Conservation (phyloP, 371 early-diverging fungal species). For the Thermomucor indicae-seudaticae region DNA sequence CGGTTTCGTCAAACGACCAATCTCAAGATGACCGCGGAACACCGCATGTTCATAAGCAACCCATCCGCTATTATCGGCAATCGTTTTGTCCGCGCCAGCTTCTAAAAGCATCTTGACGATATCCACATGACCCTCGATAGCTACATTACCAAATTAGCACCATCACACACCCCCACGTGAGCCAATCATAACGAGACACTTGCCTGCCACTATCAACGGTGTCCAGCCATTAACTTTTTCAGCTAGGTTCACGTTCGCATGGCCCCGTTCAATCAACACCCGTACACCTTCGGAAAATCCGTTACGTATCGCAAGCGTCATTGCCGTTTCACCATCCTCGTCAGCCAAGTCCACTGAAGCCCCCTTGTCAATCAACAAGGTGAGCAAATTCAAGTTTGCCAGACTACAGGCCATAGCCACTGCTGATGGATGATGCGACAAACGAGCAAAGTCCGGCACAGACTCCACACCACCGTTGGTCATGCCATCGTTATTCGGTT, state of each 20-base stretch:
- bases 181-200: not conserved
- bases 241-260: slow-evolving; percentile 33
- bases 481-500: not conserved
- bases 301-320: slow-evolving; percentile 54
- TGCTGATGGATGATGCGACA: slow-evolving; percentile 38
- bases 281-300: slow-evolving; percentile 52
- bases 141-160: slow-evolving; percentile 11
- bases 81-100: slow-evolving; percentile 51
- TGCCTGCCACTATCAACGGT: slow-evolving; percentile 61
- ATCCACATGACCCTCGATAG: slow-evolving; percentile 55
- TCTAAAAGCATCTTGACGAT: slow-evolving; percentile 47
- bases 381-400: slow-evolving; percentile 43
- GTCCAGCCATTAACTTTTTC: slow-evolving; percentile 60
- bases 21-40: slow-evolving; percentile 54
- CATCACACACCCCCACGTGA: not conserved
- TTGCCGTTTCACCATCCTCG: slow-evolving; percentile 64
- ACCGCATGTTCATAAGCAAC: slow-evolving; percentile 68
- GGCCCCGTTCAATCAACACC: slow-evolving; percentile 36
- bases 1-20: slow-evolving; percentile 51
- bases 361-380: slow-evolving; percentile 47
- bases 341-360: slow-evolving; percentile 53
- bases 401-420: slow-evolving; percentile 58
- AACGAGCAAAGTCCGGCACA: slow-evolving; percentile 34
- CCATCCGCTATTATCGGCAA: slow-evolving; percentile 53
- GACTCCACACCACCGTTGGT: slow-evolving; percentile 4